These are phyloP conservation scores for Ogataea saltuana DNA, from an alignment of 805 yeast species.

Conservation along the genomic window DNA sequence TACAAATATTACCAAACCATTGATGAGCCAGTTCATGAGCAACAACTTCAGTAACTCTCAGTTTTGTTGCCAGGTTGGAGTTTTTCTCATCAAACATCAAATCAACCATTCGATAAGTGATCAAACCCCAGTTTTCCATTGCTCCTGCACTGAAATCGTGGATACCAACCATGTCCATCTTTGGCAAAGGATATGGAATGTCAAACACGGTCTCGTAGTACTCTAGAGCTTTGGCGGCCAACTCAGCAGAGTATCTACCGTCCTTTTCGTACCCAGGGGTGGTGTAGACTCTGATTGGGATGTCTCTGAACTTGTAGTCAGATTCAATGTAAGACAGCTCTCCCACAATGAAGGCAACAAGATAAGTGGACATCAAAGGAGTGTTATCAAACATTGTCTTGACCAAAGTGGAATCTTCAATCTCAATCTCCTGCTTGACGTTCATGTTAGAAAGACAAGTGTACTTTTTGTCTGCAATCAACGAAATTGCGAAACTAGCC, in stretches of 20 bases:
- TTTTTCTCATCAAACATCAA: conserved; percentile 49
- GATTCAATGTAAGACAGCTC: conserved; percentile 56
- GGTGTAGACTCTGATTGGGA: conserved; percentile 55
- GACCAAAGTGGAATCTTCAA: conserved; percentile 31
- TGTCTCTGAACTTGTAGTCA: conserved; percentile 44
- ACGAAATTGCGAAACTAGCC: conserved; percentile 54
- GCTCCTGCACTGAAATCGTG: conserved; percentile 83
- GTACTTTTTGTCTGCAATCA: conserved; percentile 39
- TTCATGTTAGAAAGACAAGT: conserved; percentile 53
- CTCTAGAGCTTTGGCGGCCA: conserved; percentile 55
- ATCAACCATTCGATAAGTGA: conserved; percentile 65
- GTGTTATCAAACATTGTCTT: conserved; percentile 43
- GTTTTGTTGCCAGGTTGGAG: conserved; percentile 54
- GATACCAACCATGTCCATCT: conserved; percentile 78
- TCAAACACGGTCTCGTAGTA: conserved; percentile 51
- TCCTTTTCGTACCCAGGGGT: conserved; percentile 49
- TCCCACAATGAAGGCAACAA: conserved; percentile 60
- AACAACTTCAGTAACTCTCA: conserved; percentile 79
- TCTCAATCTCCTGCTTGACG: conserved; percentile 27
- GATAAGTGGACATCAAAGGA: conserved; percentile 56
- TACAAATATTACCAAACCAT: conserved; percentile 89
- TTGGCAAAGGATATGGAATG: conserved; percentile 73
- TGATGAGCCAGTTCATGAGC: conserved; percentile 92
- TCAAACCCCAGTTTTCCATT: conserved; percentile 90
- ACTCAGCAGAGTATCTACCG: conserved; percentile 49